Percentiles rank a stretch among this genome's conserved stretches.
Conservation (phyloP, 306 rosid species). For the Astragalus membranaceus region DNA sequence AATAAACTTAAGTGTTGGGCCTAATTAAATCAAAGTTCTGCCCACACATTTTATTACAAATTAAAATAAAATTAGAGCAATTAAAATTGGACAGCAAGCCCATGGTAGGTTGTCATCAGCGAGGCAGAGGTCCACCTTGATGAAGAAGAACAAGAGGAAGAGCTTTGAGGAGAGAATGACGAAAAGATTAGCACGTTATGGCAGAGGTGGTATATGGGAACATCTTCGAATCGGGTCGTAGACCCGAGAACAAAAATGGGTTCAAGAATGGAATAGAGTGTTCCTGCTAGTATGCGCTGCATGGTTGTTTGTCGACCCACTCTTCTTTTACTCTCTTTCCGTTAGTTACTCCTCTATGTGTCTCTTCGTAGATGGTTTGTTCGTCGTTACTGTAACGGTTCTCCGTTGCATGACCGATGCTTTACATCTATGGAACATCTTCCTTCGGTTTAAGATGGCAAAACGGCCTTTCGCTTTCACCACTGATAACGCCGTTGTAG, state of each 20-base stretch:
- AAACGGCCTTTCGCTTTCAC: slow-evolving; percentile 31
- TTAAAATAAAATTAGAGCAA: too few species aligned
- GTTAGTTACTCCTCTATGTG: slow-evolving; percentile 65
- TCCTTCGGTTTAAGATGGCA: slow-evolving; percentile 59
- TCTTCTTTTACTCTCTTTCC: slow-evolving; percentile 71
- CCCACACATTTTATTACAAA: too few species aligned
- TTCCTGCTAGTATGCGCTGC: slow-evolving; percentile 68
- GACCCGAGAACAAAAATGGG: slow-evolving; percentile 72
- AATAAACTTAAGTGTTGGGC: too few species aligned
- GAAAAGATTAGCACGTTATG: not conserved
- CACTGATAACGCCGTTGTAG: not conserved
- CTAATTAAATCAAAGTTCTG: too few species aligned
- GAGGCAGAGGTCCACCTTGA: not conserved
- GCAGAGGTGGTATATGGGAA: not conserved
- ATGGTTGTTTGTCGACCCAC: slow-evolving; percentile 78
- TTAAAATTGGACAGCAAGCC: too few species aligned
- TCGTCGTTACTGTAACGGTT: slow-evolving; percentile 75
- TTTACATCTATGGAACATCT: slow-evolving; percentile 82
- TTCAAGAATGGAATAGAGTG: slow-evolving; percentile 80
- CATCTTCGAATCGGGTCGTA: slow-evolving; percentile 27
- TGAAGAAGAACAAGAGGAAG: not conserved
- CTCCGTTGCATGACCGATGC: slow-evolving; percentile 88
- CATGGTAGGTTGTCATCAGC: too few species aligned
- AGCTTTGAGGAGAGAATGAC: not conserved
- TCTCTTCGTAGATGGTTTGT: slow-evolving; percentile 80